These are phyloP conservation scores for Hymenoscyphus fraxineus DNA, from an alignment of 2,329 filamentous ascomycete species.

Conservation along the genomic window DNA sequence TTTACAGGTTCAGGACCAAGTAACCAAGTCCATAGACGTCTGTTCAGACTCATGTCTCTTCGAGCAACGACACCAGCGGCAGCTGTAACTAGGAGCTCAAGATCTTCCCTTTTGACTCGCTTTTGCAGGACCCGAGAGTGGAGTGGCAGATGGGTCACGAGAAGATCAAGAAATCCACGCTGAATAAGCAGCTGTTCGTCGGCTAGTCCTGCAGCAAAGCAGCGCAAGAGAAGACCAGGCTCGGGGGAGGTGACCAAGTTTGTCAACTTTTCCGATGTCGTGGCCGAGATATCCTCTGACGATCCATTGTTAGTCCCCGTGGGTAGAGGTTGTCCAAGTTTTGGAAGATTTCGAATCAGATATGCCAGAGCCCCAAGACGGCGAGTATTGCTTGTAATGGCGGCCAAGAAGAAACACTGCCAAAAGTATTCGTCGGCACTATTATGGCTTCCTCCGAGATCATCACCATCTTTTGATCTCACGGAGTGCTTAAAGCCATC, in stretches of 20 bases:
- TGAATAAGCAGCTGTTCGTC: conserved; percentile 91
- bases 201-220: conserved; percentile 82
- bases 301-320: conserved; percentile 33
- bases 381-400: conserved; percentile 82
- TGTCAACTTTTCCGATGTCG: conserved; percentile 49
- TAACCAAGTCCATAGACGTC: conserved; percentile 94
- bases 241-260: conserved; percentile 81
- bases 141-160: conserved; percentile 86
- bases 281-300: conserved; percentile 34
- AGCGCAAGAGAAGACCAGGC: conserved; percentile 83
- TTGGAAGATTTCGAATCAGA: conserved; percentile 73
- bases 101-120: conserved; percentile 67
- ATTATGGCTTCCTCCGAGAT: conserved; percentile 49
- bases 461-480: conserved; percentile 49
- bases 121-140: conserved; percentile 77
- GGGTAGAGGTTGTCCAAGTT: conserved; percentile 49
- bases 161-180: conserved; percentile 85
- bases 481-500: conserved; percentile 72
- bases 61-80: conserved; percentile 84
- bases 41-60: conserved; percentile 94
- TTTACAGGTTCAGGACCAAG: conserved; percentile 67
- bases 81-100: conserved; percentile 76
- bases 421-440: conserved; percentile 86
- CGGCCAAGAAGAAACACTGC: conserved; percentile 94
- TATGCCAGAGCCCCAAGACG: conserved; percentile 86